These are phyloP conservation scores for Podaxis pistillaris DNA, from an alignment of 768 basidiomycete genomes.

Conservation along the genomic window DNA sequence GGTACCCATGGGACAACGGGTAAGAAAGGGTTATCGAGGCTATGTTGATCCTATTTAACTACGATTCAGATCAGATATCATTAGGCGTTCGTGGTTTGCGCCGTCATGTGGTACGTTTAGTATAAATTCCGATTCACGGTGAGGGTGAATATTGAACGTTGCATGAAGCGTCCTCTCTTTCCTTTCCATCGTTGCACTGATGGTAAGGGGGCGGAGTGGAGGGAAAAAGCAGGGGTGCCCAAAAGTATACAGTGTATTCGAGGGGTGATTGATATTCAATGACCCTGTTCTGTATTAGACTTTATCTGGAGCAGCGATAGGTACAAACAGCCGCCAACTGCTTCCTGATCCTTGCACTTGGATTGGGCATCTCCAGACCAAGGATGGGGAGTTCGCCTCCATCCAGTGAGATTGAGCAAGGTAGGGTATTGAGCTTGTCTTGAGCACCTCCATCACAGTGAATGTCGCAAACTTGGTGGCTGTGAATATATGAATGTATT, in stretches of 20 bases:
- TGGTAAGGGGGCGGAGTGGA: conserved; percentile 33
- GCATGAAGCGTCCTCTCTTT: conserved; percentile 27
- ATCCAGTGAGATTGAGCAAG: too few relatives aligned
- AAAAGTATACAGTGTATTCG: not conserved
- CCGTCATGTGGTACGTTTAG: conserved; percentile 29
- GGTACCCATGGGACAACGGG: conserved; percentile 32
- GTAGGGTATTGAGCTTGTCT: too few relatives aligned
- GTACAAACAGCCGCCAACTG: too few relatives aligned
- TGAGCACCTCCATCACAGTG: too few relatives aligned
- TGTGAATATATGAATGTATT: too few relatives aligned
- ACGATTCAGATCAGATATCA: conserved; percentile 30
- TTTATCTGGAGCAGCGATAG: too few relatives aligned
- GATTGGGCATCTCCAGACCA: too few relatives aligned
- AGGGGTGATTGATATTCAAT: too few relatives aligned
- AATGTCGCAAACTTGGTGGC: too few relatives aligned
- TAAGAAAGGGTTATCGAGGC: conserved; percentile 9
- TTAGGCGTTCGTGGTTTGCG: conserved; percentile 36
- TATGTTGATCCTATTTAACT: not conserved
- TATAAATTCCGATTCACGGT: not conserved
- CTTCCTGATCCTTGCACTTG: too few relatives aligned
- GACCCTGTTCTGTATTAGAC: too few relatives aligned
- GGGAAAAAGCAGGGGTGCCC: conserved; percentile 10
- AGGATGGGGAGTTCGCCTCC: too few relatives aligned
- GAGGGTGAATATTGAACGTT: not conserved
- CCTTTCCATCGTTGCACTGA: conserved; percentile 30